A percentile compares a stretch with the other conserved stretches of the same genome.
Conservation (phyloP, 2,329 filamentous ascomycete species). For the Colletotrichum coccodes region DNA sequence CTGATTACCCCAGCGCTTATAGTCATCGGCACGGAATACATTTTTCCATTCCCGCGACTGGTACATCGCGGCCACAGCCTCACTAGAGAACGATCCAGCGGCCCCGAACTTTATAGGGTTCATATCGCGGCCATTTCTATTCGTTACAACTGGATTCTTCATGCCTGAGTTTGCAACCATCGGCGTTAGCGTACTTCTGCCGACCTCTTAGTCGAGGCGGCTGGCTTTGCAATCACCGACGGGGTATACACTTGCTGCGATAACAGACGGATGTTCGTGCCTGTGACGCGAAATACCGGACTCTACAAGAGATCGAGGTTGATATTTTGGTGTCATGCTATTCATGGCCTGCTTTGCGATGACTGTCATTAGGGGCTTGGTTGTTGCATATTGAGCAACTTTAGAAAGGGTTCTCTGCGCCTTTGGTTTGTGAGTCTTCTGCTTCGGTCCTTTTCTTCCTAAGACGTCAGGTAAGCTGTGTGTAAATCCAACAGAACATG, state of each 20-base stretch:
- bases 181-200: slow-evolving; percentile 55
- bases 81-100: slow-evolving; percentile 26
- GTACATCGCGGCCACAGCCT: background rate
- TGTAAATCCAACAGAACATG: background rate
- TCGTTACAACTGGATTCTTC: slow-evolving; percentile 54
- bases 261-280: slow-evolving; percentile 51
- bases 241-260: slow-evolving; percentile 55
- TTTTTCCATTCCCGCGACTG: slow-evolving; percentile 42
- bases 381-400: slow-evolving; percentile 55
- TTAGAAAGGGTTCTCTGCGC: slow-evolving; percentile 51
- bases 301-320: background rate
- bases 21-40: slow-evolving; percentile 42
- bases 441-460: slow-evolving; percentile 57
- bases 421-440: slow-evolving; percentile 58
- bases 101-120: slow-evolving; percentile 53
- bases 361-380: slow-evolving; percentile 52
- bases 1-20: slow-evolving; percentile 42
- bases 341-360: slow-evolving; percentile 17
- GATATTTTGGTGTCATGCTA: slow-evolving; percentile 32
- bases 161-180: slow-evolving; percentile 60
- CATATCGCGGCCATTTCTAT: slow-evolving; percentile 50
- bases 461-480: slow-evolving; percentile 44
- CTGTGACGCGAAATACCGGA: background rate
- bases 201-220: slow-evolving; percentile 53
- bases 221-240: slow-evolving; percentile 46